Conservation (phyloP, 768 basidiomycete species). For the Royoungia palumana region DNA sequence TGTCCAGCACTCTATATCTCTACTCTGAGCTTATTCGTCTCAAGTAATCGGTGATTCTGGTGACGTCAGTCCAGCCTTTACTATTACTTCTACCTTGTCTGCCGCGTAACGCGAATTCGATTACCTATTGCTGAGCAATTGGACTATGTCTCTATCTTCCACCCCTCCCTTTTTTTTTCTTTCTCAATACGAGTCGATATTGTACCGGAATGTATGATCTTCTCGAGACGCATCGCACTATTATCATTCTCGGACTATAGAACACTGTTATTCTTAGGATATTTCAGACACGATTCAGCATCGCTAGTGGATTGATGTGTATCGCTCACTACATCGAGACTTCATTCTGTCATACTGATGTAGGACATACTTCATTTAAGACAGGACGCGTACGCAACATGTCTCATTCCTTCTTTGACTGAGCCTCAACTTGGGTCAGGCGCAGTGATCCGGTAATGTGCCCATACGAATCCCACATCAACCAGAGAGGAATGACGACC, state of each 20-base stretch:
- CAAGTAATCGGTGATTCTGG: conserved; percentile 70
- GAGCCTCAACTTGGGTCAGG: conserved; percentile 27
- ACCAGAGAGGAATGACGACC: conserved; percentile 71
- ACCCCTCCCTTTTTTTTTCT: background rate
- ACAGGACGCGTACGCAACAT: too few species aligned
- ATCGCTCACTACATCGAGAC: background rate
- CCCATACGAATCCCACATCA: conserved; percentile 76
- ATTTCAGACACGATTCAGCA: background rate
- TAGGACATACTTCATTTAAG: background rate
- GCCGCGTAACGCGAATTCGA: background rate
- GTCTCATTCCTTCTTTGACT: conserved; percentile 36
- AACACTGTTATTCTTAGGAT: background rate
- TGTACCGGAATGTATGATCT: background rate
- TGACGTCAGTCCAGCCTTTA: conserved; percentile 56
- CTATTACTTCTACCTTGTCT: conserved; percentile 34
- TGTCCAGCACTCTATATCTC: conserved; percentile 9
- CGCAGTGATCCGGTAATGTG: conserved; percentile 65
- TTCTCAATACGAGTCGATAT: conserved; percentile 4
- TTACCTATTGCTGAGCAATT: background rate
- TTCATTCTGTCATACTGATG: too few species aligned
- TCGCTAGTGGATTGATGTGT: background rate
- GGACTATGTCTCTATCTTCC: conserved; percentile 3
- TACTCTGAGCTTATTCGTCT: background rate
- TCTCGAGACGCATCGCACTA: conserved; percentile 18
- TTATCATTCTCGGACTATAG: background rate